Base-by-base conservation (phyloP, 2,329 filamentous ascomycete genomes). In the Fusarium lyarnte region DNA sequence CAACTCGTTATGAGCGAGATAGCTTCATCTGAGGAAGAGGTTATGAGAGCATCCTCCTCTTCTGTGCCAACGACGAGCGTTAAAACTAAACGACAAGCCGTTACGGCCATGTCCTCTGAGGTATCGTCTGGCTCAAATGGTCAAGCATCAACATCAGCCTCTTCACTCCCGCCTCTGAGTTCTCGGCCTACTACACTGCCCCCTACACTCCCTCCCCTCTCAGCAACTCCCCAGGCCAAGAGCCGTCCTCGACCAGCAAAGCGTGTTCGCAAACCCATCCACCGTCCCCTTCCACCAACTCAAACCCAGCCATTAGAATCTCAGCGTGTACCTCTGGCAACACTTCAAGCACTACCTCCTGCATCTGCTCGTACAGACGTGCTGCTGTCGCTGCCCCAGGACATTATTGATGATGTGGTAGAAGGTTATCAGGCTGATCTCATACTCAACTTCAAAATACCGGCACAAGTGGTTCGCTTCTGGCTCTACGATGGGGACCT, bases 401-500 rank as follows among this genome's bases (percentile, higher is more conserved):
- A 85, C 12, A 82, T 85, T 5, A 83, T 90, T n/a, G 76, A 81
- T 11, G 78, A 83, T 17, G 87, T 92, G 38, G 73, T 86, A 14
- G 78, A 82, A 14, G 85, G 88, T 4, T 81, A 79, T 6, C 86
- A 87, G 60, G 83, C 88, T 60, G 85, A 90, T 74, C 84, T 91
- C 58, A 87, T 88, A 65, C 84, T 89, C 46, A 80, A 82, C 21
- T 91, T 88, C 81, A 85, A 83, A 53, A 85, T 92, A 27, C 88
- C 89, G 4, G 76, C 81, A 6, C 82, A 85, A 21, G 87, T 91
- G 9, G 82, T 80, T 23, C 88, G 90, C n/a, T 84, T 91, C 73
- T 92, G 90, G 90, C 82, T 92, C 21, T 90, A 90, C 71, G 83
- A 88, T 82, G 21, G 80, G 76, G 36, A 87, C 84, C 80, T 86